phyloP scores from a whole-genome alignment of 176 grass and related monocot species.

The Areca catechu region DNA sequence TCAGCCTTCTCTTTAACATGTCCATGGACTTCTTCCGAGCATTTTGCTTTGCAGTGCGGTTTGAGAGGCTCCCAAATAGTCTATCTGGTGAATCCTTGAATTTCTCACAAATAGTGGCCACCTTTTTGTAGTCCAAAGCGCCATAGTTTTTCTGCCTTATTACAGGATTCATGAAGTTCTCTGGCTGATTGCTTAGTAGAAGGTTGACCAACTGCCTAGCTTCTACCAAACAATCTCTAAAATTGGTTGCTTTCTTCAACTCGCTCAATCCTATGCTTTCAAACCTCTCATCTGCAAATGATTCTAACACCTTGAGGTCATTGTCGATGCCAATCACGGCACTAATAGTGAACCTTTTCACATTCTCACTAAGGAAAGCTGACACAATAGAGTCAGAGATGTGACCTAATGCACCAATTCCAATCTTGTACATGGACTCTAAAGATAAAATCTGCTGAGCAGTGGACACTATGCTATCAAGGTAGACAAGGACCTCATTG shows the following conservation, averaged over 20 bases:
- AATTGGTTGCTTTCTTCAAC: constrained; percentile 56
- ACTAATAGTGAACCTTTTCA: constrained; percentile 87
- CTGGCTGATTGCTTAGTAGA: constrained; percentile 83
- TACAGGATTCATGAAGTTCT: constrained; percentile 92
- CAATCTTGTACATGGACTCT: constrained; percentile 72
- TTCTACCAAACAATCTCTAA: constrained; percentile 74
- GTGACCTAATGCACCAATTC: constrained; percentile 59
- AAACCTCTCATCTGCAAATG: constrained; percentile 72
- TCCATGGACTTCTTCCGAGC: constrained; percentile 90
- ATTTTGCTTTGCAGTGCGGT: constrained; percentile 44
- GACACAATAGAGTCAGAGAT: constrained; percentile 70
- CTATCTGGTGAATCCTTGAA: constrained; percentile 86
- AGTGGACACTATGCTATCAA: constrained; percentile 49
- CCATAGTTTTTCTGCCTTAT: constrained; percentile 79
- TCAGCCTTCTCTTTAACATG: constrained; percentile 78
- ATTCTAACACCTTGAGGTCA: constrained; percentile 73
- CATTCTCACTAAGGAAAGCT: constrained; percentile 61
- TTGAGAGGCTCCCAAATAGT: constrained; percentile 75
- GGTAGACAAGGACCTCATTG: constrained; percentile 77
- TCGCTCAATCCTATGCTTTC: constrained; percentile 48
- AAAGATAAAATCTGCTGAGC: constrained; percentile 63
- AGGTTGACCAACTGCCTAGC: constrained; percentile 81
- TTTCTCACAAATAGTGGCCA: constrained; percentile 65
- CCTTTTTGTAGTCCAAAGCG: constrained; percentile 78
- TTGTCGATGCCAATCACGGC: constrained; percentile 63